Evolutionary conservation across 139 green algal species (phyloP).

Genomic region (Closterium sp.): DNA sequence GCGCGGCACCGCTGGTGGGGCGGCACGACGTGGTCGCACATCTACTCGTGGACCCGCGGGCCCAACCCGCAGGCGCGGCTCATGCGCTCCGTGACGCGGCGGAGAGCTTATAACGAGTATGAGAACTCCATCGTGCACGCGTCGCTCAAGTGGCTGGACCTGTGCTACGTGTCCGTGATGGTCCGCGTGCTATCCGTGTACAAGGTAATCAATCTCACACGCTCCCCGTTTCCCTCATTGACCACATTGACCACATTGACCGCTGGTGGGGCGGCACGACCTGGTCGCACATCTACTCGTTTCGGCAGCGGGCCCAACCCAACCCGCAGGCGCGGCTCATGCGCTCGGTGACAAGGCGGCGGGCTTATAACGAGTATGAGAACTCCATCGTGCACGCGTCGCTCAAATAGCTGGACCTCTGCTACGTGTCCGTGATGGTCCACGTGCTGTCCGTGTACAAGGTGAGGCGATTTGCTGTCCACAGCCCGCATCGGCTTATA

Average conservation of each 20-base stretch:
- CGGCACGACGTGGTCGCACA: neutral
- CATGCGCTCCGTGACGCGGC: neutral
- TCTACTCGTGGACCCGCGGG: neutral
- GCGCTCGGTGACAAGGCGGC: neutral
- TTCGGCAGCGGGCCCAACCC: neutral
- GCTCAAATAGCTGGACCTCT: slow-evolving; percentile 1
- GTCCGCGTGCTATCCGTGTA: neutral
- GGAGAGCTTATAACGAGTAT: neutral
- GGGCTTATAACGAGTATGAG: neutral
- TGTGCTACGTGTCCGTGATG: neutral
- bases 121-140: neutral
- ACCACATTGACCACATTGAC: too few relatives aligned
- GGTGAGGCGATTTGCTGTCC: too few relatives aligned
- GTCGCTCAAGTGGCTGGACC: neutral
- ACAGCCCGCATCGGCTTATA: too few relatives aligned
- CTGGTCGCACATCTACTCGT: neutral
- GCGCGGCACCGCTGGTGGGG: neutral
- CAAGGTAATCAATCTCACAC: neutral
- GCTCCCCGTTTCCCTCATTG: too few relatives aligned
- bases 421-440: neutral
- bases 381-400: neutral
- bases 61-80: neutral
- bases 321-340: neutral
- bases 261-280: neutral
- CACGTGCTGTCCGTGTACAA: too few relatives aligned